Evolutionary conservation across 306 rosid genomes (phyloP).

Genomic region (Myrica gale): DNA sequence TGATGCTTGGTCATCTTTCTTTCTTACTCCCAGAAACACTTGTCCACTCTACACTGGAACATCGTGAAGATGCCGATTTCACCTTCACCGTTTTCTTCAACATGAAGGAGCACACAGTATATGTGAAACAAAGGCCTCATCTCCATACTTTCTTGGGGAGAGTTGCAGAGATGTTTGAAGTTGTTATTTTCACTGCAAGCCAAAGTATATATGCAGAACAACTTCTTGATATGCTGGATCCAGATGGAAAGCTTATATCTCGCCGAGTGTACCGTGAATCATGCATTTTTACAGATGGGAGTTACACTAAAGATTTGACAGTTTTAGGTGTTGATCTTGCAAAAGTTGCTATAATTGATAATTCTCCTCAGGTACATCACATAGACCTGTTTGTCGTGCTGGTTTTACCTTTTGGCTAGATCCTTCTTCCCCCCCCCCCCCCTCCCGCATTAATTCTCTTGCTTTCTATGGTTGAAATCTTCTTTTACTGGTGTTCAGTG

Average conservation of each 20-base stretch:
- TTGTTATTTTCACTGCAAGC: slow-evolving; percentile 93
- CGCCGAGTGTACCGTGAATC: slow-evolving; percentile 85
- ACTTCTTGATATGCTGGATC: slow-evolving; percentile 88
- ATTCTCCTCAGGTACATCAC: slow-evolving; percentile 86
- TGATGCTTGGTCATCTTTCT: slow-evolving; percentile 23
- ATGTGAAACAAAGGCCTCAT: slow-evolving; percentile 83
- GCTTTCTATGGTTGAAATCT: slow-evolving; percentile 10
- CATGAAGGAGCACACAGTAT: slow-evolving; percentile 86
- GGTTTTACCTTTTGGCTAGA: slow-evolving; percentile 21
- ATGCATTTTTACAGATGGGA: slow-evolving; percentile 85
- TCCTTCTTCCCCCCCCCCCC: neutral
- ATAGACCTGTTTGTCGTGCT: slow-evolving; percentile 15
- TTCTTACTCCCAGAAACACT: slow-evolving; percentile 75
- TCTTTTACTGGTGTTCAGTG: slow-evolving; percentile 6
- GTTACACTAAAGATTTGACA: slow-evolving; percentile 91
- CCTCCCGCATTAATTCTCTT: neutral
- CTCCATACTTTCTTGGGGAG: slow-evolving; percentile 80
- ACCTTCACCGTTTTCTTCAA: slow-evolving; percentile 74
- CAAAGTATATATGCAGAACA: slow-evolving; percentile 93
- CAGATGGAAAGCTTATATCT: slow-evolving; percentile 72
- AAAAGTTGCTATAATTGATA: slow-evolving; percentile 86
- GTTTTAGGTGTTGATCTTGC: slow-evolving; percentile 86
- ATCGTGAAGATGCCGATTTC: slow-evolving; percentile 79
- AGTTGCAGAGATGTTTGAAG: slow-evolving; percentile 94
- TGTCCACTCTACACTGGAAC: slow-evolving; percentile 91